Evolutionary conservation across 768 basidiomycete species (phyloP).

Genomic region (Rhodocollybia butyracea): DNA sequence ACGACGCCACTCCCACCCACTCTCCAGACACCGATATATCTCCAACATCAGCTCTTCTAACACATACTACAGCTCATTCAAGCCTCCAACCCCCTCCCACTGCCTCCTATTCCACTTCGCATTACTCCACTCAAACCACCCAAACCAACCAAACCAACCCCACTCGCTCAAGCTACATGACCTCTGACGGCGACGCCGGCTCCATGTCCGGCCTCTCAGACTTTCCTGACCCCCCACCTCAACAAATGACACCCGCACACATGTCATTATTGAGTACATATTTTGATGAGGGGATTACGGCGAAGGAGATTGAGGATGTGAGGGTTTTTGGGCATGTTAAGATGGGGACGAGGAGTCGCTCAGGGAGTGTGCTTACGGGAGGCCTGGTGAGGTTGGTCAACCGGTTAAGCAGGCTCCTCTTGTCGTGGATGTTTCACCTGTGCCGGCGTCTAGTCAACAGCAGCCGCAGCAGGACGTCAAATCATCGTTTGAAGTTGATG

Average conservation of each 20-base stretch:
- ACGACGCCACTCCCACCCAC: too few relatives aligned
- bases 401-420: too few relatives aligned
- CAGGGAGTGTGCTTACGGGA: too few relatives aligned
- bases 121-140: conserved; percentile 15
- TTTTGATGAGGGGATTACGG: conserved; percentile 29
- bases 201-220: conserved; percentile 76
- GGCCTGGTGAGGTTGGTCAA: too few relatives aligned
- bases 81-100: conserved; percentile 29
- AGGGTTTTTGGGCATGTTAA: conserved; percentile 4
- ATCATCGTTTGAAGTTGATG: conserved; percentile 21
- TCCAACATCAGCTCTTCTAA: conserved; percentile 12
- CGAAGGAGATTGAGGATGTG: conserved; percentile 14
- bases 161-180: conserved; percentile 57
- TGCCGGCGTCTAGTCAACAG: too few relatives aligned
- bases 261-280: conserved; percentile 44
- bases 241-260: conserved; percentile 24
- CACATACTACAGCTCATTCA: conserved; percentile 17
- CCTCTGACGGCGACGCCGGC: conserved; percentile 43
- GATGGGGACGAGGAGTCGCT: not conserved
- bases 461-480: not conserved
- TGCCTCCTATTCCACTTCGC: too few relatives aligned
- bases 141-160: too few relatives aligned
- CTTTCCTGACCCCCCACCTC: conserved; percentile 60
- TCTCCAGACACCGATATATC: too few relatives aligned
- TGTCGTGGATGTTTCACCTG: too few relatives aligned